These are phyloP conservation scores for Spinellus fusiger DNA, from an alignment of 192 early-diverging fungal genomes.

Conservation along the genomic window DNA sequence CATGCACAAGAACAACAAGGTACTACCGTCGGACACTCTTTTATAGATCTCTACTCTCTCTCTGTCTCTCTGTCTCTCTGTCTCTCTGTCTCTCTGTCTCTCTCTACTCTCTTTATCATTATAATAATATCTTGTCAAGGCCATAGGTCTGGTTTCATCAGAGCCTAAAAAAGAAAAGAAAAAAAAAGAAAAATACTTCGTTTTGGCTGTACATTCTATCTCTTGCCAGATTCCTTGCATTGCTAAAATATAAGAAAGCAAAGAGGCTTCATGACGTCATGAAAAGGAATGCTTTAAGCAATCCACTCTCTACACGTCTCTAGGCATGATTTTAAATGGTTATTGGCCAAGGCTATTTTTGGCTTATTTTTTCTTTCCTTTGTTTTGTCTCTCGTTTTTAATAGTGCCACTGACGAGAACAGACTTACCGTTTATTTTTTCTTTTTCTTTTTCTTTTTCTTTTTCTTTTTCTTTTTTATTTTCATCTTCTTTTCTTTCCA, in stretches of 20 bases:
- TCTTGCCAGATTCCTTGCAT: too few relatives aligned
- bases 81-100: background rate
- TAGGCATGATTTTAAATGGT: too few relatives aligned
- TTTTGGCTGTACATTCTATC: too few relatives aligned
- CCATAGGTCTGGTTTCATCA: too few relatives aligned
- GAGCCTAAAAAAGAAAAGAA: too few relatives aligned
- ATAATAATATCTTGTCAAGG: too few relatives aligned
- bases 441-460: conserved; percentile 1
- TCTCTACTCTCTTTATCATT: background rate
- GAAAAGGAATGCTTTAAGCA: background rate
- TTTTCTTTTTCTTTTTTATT: conserved; percentile 3
- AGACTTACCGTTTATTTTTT: too few relatives aligned
- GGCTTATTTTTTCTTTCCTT: too few relatives aligned
- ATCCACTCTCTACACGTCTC: background rate
- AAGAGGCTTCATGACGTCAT: background rate
- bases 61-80: background rate
- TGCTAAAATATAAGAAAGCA: too few relatives aligned
- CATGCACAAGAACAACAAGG: background rate
- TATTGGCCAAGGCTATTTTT: too few relatives aligned
- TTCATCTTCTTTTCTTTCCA: background rate
- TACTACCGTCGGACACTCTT: background rate
- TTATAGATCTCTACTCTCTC: background rate
- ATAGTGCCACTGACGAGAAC: background rate
- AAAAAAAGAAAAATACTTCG: too few relatives aligned
- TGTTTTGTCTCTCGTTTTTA: background rate